phyloP scores from a whole-genome alignment of 495 filamentous ascomycete genomes.

The Neurospora sp. region DNA sequence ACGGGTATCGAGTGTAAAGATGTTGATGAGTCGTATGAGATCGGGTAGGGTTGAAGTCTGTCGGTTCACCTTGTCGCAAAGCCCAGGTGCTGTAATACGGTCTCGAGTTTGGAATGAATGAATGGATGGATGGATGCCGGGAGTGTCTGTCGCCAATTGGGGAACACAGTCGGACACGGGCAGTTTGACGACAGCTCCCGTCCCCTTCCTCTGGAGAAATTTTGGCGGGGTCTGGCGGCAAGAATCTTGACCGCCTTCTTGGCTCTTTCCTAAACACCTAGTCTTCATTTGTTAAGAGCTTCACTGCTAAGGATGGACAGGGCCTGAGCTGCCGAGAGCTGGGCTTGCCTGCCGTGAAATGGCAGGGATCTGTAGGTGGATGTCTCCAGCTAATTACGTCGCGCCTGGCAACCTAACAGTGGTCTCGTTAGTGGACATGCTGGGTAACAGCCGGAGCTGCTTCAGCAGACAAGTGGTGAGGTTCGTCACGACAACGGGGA shows the following conservation, averaged over 20 bases:
- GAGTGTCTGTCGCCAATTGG: background rate
- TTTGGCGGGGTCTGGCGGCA: slow-evolving; percentile 27
- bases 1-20: background rate
- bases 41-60: background rate
- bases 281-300: background rate
- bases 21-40: background rate
- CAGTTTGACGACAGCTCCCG: background rate
- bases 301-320: background rate
- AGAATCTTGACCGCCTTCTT: slow-evolving; percentile 15
- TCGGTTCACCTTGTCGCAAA: background rate
- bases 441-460: background rate
- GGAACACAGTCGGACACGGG: background rate
- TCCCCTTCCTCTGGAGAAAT: slow-evolving; percentile 9
- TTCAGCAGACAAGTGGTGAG: background rate
- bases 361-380: background rate
- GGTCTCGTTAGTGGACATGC: background rate
- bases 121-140: background rate
- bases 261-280: background rate
- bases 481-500: background rate
- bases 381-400: slow-evolving; percentile 18
- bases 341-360: background rate
- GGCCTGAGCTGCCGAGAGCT: background rate
- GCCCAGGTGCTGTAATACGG: background rate
- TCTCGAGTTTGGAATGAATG: background rate
- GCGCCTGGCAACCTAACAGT: slow-evolving; percentile 20